These are phyloP conservation scores for Candida berthetii DNA, from an alignment of 805 yeast species.

Conservation along the genomic window DNA sequence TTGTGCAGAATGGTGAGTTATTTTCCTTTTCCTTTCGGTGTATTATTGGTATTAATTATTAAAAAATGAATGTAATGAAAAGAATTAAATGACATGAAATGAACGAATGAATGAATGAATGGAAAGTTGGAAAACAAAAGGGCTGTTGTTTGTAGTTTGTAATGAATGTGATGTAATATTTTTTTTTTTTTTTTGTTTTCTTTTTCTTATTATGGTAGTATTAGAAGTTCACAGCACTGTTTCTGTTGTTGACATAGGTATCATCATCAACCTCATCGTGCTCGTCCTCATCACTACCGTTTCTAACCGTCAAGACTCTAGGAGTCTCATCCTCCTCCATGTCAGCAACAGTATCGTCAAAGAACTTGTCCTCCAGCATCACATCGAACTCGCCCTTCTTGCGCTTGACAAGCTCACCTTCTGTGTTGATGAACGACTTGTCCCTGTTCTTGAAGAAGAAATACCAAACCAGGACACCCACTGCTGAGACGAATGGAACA, in stretches of 20 bases:
- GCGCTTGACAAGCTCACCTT: slow-evolving; percentile 18
- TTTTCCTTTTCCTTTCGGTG: too few relatives aligned
- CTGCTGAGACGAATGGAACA: slow-evolving; percentile 39
- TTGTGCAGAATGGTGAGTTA: too few relatives aligned
- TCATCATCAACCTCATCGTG: slow-evolving; percentile 9
- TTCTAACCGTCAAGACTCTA: background rate
- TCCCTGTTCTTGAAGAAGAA: slow-evolving; percentile 7
- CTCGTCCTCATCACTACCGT: background rate
- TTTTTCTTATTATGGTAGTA: too few relatives aligned
- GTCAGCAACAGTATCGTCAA: slow-evolving; percentile 18
- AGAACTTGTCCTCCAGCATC: slow-evolving; percentile 19
- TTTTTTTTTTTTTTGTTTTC: background rate
- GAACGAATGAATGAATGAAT: too few relatives aligned
- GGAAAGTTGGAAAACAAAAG: too few relatives aligned
- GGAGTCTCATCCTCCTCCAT: background rate
- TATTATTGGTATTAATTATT: too few relatives aligned
- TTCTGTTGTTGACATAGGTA: slow-evolving; percentile 10
- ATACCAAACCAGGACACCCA: slow-evolving; percentile 7
- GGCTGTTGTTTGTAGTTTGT: background rate
- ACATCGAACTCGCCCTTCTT: slow-evolving; percentile 11
- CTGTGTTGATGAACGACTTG: slow-evolving; percentile 17
- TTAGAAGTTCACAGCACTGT: slow-evolving; percentile 1
- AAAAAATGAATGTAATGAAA: too few relatives aligned
- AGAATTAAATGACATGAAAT: too few relatives aligned
- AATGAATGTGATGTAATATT: background rate